Evolutionary conservation across 2,329 filamentous ascomycete species (phyloP).

Genomic region (Cordyceps militaris): DNA sequence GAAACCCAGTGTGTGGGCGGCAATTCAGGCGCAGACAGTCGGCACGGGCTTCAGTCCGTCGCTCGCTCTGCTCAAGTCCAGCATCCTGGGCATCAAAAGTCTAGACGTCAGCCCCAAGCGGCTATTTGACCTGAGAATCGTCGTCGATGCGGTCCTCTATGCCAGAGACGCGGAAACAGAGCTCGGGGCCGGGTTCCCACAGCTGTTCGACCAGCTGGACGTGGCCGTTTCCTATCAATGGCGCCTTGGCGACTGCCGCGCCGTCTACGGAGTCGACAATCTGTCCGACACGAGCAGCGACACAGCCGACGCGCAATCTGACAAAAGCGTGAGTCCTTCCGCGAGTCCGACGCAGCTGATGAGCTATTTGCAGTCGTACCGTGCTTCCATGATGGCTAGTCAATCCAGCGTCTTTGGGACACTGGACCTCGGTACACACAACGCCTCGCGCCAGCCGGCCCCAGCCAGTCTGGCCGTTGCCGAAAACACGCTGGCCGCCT

Average conservation of each 20-base stretch:
- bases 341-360: neutral
- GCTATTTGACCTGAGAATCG: neutral
- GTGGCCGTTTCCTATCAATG: neutral
- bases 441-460: neutral
- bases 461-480: neutral
- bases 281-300: neutral
- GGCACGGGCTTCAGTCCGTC: neutral
- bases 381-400: neutral
- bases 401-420: neutral
- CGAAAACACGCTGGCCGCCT: neutral
- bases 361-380: neutral
- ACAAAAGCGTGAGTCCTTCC: neutral
- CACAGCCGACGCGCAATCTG: neutral
- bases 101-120: neutral
- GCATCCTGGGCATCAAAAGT: neutral
- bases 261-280: neutral
- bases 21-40: neutral
- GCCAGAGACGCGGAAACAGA: neutral
- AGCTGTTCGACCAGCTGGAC: constrained; percentile 3
- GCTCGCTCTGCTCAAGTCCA: neutral
- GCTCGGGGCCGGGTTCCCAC: neutral
- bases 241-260: neutral
- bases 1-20: neutral
- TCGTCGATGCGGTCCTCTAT: neutral
- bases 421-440: neutral